Evolutionary conservation across 2,329 filamentous ascomycete genomes (phyloP).

Genomic region (Ceratocystis cacaofunesta): DNA sequence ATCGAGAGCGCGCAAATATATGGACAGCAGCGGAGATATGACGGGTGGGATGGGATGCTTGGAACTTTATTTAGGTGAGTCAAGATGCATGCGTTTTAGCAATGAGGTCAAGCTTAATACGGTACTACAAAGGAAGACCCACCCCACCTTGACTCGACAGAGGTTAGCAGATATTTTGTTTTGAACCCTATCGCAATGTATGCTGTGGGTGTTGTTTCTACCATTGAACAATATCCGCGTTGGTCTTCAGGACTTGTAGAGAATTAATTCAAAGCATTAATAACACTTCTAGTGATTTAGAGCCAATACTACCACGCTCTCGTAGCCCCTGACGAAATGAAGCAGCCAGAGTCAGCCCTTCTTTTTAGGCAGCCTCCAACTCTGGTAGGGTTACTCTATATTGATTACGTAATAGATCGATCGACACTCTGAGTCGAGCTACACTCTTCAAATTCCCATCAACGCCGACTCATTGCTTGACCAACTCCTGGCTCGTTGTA

Average conservation of each 20-base stretch:
- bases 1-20: not conserved
- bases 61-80: not conserved
- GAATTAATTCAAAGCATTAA: too few species aligned
- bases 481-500: not conserved
- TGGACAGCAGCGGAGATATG: not conserved
- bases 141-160: not conserved
- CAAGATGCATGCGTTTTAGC: conserved; percentile 2
- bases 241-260: too few species aligned
- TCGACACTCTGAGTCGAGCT: not conserved
- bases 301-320: too few species aligned
- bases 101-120: not conserved
- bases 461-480: not conserved
- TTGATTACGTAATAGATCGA: not conserved
- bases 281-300: too few species aligned
- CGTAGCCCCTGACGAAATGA: not conserved
- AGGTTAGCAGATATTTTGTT: too few species aligned
- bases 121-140: not conserved
- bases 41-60: not conserved
- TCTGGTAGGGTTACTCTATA: not conserved
- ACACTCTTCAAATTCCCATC: not conserved
- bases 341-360: not conserved
- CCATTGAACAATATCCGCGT: too few species aligned
- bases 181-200: too few species aligned
- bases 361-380: not conserved
- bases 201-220: too few species aligned